Conservation (phyloP, 176 grass and related monocot species). For the bread wheat (Triticum aestivum) region DNA sequence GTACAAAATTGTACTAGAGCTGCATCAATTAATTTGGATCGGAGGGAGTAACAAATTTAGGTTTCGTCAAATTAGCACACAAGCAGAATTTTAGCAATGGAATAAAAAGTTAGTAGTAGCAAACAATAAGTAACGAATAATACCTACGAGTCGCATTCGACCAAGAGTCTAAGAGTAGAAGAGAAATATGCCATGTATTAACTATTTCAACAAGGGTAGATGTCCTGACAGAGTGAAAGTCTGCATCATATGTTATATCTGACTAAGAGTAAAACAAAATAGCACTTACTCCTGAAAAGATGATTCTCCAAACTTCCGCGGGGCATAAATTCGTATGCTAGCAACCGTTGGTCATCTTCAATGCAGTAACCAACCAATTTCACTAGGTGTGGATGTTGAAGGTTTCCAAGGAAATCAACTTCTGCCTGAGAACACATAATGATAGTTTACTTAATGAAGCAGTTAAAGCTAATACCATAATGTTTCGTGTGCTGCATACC, state of each 20-base stretch:
- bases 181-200: background rate
- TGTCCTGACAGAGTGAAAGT: background rate
- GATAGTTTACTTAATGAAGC: constrained; percentile 20
- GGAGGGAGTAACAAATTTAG: background rate
- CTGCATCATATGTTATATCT: constrained; percentile 1
- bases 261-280: background rate
- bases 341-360: constrained; percentile 99
- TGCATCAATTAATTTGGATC: no score
- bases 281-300: constrained; percentile 91
- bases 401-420: constrained; percentile 98
- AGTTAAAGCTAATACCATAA: constrained; percentile 26
- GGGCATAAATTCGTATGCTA: constrained; percentile 98
- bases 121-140: background rate
- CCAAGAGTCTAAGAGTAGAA: no score
- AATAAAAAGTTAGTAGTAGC: background rate
- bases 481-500: background rate
- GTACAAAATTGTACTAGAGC: no score
- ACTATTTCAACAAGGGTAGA: background rate
- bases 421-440: constrained; percentile 59
- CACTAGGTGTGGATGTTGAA: constrained; percentile 95
- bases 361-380: constrained; percentile 98
- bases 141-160: background rate
- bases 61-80: constrained; percentile 8
- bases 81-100: constrained; percentile 15
- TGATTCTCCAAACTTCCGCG: constrained; percentile 99